Conservation (phyloP, 768 basidiomycete genomes). For the Tulasnella sp. region DNA sequence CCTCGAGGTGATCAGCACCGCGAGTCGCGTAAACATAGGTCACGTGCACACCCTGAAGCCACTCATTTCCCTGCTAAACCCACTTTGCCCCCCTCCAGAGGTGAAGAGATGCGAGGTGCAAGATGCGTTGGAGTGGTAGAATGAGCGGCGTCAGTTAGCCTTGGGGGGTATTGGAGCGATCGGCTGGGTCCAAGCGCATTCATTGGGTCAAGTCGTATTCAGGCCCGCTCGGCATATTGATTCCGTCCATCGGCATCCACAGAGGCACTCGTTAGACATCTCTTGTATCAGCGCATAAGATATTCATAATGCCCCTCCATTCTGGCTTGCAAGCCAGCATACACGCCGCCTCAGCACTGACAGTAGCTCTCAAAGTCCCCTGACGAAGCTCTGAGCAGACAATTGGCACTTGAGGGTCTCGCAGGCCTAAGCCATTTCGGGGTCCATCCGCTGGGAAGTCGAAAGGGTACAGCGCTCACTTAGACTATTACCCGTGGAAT, state of each 20-base stretch:
- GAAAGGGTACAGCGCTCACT: background rate
- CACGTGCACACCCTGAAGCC: conserved; percentile 16
- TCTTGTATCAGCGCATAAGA: background rate
- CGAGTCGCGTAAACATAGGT: conserved; percentile 12
- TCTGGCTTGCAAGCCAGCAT: no score
- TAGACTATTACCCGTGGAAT: background rate
- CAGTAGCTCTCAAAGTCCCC: no score
- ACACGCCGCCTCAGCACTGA: no score
- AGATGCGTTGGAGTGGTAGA: background rate
- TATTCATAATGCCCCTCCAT: no score
- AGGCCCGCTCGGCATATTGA: background rate
- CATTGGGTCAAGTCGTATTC: background rate
- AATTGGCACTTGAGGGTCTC: no score
- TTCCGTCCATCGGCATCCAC: no score
- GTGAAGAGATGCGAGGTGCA: background rate
- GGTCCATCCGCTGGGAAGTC: background rate
- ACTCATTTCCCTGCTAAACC: background rate
- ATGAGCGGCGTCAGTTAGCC: background rate
- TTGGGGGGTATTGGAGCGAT: background rate
- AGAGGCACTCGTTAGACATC: background rate
- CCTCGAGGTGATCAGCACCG: conserved; percentile 13
- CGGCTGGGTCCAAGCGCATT: background rate
- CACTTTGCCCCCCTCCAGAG: background rate
- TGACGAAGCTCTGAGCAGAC: no score
- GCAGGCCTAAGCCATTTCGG: background rate